Evolutionary conservation across 1,284 basidiomycete species (phyloP).

Genomic region (Naganishia cerealis): DNA sequence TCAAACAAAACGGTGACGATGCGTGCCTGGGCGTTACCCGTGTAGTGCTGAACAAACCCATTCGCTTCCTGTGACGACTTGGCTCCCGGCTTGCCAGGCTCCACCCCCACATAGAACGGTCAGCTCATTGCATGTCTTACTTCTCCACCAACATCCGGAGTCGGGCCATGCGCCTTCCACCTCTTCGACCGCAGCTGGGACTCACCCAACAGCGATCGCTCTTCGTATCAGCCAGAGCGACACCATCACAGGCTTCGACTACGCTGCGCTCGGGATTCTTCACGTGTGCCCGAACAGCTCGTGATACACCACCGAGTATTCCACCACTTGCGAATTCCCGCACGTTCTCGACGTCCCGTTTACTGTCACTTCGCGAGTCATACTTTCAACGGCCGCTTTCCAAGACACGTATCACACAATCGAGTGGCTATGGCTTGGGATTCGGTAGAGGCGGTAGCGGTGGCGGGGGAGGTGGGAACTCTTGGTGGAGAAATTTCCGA

Average conservation of each 20-base stretch:
- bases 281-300: background rate
- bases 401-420: slow-evolving; percentile 4
- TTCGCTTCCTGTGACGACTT: too few relatives aligned
- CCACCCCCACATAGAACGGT: too few relatives aligned
- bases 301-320: background rate
- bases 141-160: background rate
- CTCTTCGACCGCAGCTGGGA: slow-evolving; percentile 4
- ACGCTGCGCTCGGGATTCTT: background rate
- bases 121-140: background rate
- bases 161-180: background rate
- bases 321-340: background rate
- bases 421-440: slow-evolving; percentile 34
- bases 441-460: slow-evolving; percentile 29
- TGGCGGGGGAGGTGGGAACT: slow-evolving; percentile 5
- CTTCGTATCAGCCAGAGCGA: background rate
- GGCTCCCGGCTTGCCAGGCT: too few relatives aligned
- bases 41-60: too few relatives aligned
- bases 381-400: slow-evolving; percentile 36
- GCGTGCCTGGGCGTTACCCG: too few relatives aligned
- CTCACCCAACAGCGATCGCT: background rate
- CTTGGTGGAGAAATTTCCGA: slow-evolving; percentile 38
- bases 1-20: too few relatives aligned
- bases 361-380: slow-evolving; percentile 35
- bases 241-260: background rate
- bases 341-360: slow-evolving; percentile 16